phyloP scores from a whole-genome alignment of 2,329 filamentous ascomycete genomes.

The Penicillium sp. region DNA sequence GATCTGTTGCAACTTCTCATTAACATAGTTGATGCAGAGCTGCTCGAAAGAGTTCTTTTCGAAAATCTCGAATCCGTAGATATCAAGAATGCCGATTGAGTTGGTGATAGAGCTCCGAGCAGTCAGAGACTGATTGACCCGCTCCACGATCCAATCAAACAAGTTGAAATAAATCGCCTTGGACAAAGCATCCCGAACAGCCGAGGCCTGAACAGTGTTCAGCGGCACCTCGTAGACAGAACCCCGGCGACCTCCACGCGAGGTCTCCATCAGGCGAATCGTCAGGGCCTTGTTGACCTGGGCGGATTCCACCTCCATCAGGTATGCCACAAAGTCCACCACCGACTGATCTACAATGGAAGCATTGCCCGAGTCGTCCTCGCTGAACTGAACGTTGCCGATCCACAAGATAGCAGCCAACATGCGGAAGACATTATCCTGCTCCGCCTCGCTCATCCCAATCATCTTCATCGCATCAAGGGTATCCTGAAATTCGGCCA shows the following conservation, averaged over 20 bases:
- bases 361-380: slow-evolving; percentile 86
- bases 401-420: slow-evolving; percentile 87
- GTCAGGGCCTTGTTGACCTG: slow-evolving; percentile 84
- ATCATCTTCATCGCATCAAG: slow-evolving; percentile 93
- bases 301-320: slow-evolving; percentile 78
- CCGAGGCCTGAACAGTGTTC: slow-evolving; percentile 77
- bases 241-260: slow-evolving; percentile 59
- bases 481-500: slow-evolving; percentile 83
- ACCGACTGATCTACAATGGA: slow-evolving; percentile 82
- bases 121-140: slow-evolving; percentile 82
- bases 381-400: slow-evolving; percentile 84
- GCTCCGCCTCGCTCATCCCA: slow-evolving; percentile 78
- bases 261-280: slow-evolving; percentile 73
- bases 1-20: slow-evolving; percentile 98
- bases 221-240: slow-evolving; percentile 70
- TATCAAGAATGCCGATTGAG: slow-evolving; percentile 94
- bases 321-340: slow-evolving; percentile 88
- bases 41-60: slow-evolving; percentile 99
- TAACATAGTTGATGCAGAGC: slow-evolving; percentile 99
- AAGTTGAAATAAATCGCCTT: slow-evolving; percentile 97
- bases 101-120: slow-evolving; percentile 70
- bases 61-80: slow-evolving; percentile 99
- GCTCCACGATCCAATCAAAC: slow-evolving; percentile 96
- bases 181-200: slow-evolving; percentile 83
- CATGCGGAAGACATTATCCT: slow-evolving; percentile 96